These are phyloP conservation scores for Colletotrichum lindemuthianum DNA, from an alignment of 2,329 filamentous ascomycete species.

Conservation along the genomic window DNA sequence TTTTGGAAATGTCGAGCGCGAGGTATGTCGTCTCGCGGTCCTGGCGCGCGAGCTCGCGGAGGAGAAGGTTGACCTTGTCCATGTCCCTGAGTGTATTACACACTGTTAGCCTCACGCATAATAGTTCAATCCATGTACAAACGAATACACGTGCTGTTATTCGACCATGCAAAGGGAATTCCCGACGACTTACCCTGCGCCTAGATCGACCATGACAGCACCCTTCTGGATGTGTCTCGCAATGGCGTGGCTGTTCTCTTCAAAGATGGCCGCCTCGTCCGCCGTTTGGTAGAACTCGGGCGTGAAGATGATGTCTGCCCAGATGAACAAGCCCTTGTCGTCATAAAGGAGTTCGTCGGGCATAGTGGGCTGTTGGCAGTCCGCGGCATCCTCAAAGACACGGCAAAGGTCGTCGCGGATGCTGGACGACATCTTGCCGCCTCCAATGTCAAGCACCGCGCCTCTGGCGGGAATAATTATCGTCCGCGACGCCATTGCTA, in stretches of 20 bases:
- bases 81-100: conserved; percentile 46
- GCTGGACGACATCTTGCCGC: conserved; percentile 44
- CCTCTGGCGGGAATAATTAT: conserved; percentile 42
- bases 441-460: conserved; percentile 51
- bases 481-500: background rate
- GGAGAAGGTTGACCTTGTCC: conserved; percentile 51
- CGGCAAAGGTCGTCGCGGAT: conserved; percentile 42
- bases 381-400: conserved; percentile 1
- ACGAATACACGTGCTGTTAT: background rate
- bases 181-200: conserved; percentile 50
- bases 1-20: conserved; percentile 52
- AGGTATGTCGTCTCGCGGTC: conserved; percentile 47
- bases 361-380: conserved; percentile 42
- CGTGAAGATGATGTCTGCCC: conserved; percentile 53
- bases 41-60: conserved; percentile 47
- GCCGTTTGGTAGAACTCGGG: conserved; percentile 53
- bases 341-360: conserved; percentile 54
- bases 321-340: conserved; percentile 50
- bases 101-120: too few relatives aligned
- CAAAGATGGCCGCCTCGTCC: conserved; percentile 51
- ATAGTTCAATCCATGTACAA: too few relatives aligned
- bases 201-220: conserved; percentile 51
- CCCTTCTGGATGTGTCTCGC: conserved; percentile 42
- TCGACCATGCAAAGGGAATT: background rate
- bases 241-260: conserved; percentile 48